These are phyloP conservation scores for Picea abies DNA, from an alignment of 83 land plant species.

Conservation along the genomic window DNA sequence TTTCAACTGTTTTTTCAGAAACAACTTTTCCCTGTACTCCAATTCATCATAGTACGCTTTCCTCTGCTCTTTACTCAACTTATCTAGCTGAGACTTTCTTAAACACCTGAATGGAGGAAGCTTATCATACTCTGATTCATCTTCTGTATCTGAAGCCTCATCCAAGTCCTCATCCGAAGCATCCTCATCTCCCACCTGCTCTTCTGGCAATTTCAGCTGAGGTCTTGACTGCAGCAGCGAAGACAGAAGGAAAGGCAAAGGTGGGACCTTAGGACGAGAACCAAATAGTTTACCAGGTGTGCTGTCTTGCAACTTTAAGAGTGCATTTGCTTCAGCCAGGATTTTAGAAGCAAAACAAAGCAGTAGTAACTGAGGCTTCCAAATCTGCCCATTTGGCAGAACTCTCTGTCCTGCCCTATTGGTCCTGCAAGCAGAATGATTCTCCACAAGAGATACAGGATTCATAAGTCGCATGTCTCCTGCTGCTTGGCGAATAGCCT, in stretches of 20 bases:
- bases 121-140: constrained; percentile 81
- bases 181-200: constrained; percentile 40
- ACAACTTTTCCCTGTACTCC: constrained; percentile 80
- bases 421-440: constrained; percentile 54
- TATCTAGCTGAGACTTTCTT: constrained; percentile 65
- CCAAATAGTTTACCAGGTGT: constrained; percentile 72
- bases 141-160: constrained; percentile 68
- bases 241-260: constrained; percentile 87
- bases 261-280: constrained; percentile 71
- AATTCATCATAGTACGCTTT: constrained; percentile 86
- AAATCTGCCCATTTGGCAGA: constrained; percentile 92
- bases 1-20: constrained; percentile 86
- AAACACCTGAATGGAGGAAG: constrained; percentile 87
- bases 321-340: constrained; percentile 87
- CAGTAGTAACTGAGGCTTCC: constrained; percentile 93
- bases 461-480: constrained; percentile 68
- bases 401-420: constrained; percentile 62
- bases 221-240: constrained; percentile 49
- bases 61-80: constrained; percentile 63
- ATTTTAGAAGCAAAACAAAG: constrained; percentile 98
- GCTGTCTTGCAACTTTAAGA: constrained; percentile 87
- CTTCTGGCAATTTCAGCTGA: constrained; percentile 46
- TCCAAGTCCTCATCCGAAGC: constrained; percentile 57
- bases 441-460: constrained; percentile 59
- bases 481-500: constrained; percentile 62